Evolutionary conservation across 2,329 filamentous ascomycete genomes (phyloP), one percentile per base, ranked within the genome.

Genomic region (Boeremia lycopersici): DNA sequence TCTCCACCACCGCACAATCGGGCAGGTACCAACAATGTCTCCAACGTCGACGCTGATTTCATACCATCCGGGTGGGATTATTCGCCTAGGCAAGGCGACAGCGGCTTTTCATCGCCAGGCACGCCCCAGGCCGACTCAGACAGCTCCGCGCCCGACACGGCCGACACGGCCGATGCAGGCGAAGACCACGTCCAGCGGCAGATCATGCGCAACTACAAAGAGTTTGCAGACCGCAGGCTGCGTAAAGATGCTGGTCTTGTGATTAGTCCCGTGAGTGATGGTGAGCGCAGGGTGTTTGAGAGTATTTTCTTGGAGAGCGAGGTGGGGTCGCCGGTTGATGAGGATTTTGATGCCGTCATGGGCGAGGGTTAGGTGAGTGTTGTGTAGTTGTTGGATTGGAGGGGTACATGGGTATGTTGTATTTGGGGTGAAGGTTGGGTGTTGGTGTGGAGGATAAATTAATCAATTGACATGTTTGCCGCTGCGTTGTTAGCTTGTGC

Each of bases 251-350:
- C 38, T 29, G 26, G 38, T 5, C 26, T 60, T 1, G 28, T 53
- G 3, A n/a, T 17, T 11, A 59, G 55, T 11, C 47, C 39, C 6
- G 35, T 43, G 13, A 55, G 50, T 8, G 59, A 66, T 0, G 56
- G 47, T n/a, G 57, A 62, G 2, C 51, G 59, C 28, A 55, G 41
- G 19, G 48, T 41, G 1, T 67, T 64, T 45, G 64, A 69, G 45
- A 49, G 48, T n/a, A 57, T 63, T 3, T 67, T 67, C 31, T 3
- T 66, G 11, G 59, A 47, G 1, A 57, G 54, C 12, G 59, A 61
- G 25, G 15, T n/a, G 39, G 29, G 39, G 29, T 54, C 45, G 15
- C 29, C 51, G 4, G 10, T 34, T 5, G 45, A 54, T 6, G 28
- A n/a, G 13, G 40, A 45, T 7, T 4, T 40, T 3, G 45, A 54